These are phyloP conservation scores for Microbotryomycetes sp. DNA, from an alignment of 1,284 basidiomycete genomes.

Conservation along the genomic window DNA sequence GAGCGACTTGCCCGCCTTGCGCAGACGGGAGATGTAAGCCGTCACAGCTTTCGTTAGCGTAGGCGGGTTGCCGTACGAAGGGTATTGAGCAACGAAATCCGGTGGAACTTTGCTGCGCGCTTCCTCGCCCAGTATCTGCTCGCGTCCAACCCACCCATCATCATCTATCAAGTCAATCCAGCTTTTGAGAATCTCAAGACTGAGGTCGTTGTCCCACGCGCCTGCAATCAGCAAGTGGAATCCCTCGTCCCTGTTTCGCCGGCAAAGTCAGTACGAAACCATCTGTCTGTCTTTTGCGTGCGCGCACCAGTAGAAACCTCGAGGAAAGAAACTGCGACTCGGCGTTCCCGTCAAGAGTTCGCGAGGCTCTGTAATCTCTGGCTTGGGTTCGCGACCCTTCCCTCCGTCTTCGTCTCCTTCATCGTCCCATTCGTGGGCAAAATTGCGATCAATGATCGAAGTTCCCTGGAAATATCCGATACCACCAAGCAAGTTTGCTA, in stretches of 20 bases:
- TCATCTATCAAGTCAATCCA: constrained; percentile 88
- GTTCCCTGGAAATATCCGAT: constrained; percentile 92
- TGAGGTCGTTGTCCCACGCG: constrained; percentile 83
- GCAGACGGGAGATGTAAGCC: constrained; percentile 69
- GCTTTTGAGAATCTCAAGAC: constrained; percentile 76
- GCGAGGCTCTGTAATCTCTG: constrained; percentile 62
- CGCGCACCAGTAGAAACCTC: constrained; percentile 85
- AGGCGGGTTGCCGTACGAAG: constrained; percentile 87
- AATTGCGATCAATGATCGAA: constrained; percentile 74
- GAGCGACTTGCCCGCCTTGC: constrained; percentile 38
- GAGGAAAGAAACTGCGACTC: constrained; percentile 87
- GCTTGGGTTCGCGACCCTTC: constrained; percentile 44
- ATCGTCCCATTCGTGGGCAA: constrained; percentile 76
- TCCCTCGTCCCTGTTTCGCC: constrained; percentile 70
- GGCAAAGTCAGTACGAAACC: constrained; percentile 2
- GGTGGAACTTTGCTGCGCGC: constrained; percentile 81
- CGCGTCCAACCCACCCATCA: constrained; percentile 88
- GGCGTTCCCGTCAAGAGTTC: constrained; percentile 85
- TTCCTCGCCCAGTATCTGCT: constrained; percentile 92
- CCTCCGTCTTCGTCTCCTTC: constrained; percentile 43
- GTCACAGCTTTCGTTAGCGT: constrained; percentile 85
- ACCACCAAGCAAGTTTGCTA: constrained; percentile 80
- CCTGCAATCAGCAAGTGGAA: constrained; percentile 88
- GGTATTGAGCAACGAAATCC: constrained; percentile 87
- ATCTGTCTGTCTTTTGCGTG: too few relatives aligned